phyloP scores from a whole-genome alignment of 139 green algal species.

The Haematococcus lacustris region DNA sequence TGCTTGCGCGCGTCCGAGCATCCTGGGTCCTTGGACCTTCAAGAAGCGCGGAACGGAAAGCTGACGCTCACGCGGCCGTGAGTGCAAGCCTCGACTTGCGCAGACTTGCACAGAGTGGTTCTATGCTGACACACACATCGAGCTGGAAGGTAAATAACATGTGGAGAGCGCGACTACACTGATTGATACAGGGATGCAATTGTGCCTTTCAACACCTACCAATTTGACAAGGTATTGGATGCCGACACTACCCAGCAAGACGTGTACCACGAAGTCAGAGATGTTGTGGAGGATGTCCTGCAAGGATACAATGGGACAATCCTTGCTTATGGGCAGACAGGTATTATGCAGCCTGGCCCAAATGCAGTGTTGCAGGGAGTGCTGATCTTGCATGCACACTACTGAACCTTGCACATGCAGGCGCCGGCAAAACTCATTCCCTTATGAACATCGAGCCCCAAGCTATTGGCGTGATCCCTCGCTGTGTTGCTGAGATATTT shows the following conservation, averaged over 20 bases:
- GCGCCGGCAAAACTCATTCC: slow-evolving; percentile 79
- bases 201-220: no score
- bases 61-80: no score
- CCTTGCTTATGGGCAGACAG: slow-evolving; percentile 72
- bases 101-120: no score
- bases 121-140: no score
- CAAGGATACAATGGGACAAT: slow-evolving; percentile 75
- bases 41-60: no score
- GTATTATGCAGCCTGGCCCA: background rate
- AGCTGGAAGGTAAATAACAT: no score
- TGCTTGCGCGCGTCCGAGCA: no score
- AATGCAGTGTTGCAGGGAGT: background rate
- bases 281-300: slow-evolving; percentile 67
- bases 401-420: slow-evolving; percentile 15
- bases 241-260: slow-evolving; percentile 53
- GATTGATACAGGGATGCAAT: no score
- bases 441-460: slow-evolving; percentile 56
- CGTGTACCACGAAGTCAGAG: slow-evolving; percentile 58
- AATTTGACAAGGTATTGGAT: slow-evolving; percentile 36
- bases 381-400: background rate
- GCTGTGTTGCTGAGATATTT: slow-evolving; percentile 55
- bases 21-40: no score
- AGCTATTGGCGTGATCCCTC: slow-evolving; percentile 75
- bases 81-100: no score
- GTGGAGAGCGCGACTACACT: no score